phyloP scores from a whole-genome alignment of 768 basidiomycete species.

The Austroboletus festivus region DNA sequence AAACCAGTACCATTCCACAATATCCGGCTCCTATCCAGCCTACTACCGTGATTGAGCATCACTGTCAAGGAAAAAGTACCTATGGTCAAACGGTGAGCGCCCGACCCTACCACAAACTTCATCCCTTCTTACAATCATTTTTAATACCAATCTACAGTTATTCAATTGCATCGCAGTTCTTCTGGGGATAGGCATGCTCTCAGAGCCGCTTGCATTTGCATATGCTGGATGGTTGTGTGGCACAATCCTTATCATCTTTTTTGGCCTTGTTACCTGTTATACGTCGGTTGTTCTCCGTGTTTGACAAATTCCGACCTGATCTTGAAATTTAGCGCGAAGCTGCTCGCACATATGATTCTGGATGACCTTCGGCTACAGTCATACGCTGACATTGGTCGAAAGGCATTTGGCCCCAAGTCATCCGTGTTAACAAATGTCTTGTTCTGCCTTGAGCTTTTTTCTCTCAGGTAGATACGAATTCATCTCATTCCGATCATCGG shows the following conservation, averaged over 20 bases:
- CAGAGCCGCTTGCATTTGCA: slow-evolving; percentile 87
- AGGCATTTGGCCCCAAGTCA: slow-evolving; percentile 79
- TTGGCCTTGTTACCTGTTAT: slow-evolving; percentile 81
- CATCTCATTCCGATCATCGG: neutral
- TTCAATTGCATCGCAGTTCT: slow-evolving; percentile 83
- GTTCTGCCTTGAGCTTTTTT: slow-evolving; percentile 87
- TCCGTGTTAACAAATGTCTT: slow-evolving; percentile 62
- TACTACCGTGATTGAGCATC: slow-evolving; percentile 9
- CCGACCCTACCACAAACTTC: neutral
- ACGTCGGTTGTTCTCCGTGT: slow-evolving; percentile 53
- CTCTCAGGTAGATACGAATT: slow-evolving; percentile 55
- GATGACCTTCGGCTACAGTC: slow-evolving; percentile 68
- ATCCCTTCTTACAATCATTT: too few relatives aligned
- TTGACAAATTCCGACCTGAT: slow-evolving; percentile 4
- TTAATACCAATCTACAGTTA: neutral
- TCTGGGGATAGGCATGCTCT: slow-evolving; percentile 85
- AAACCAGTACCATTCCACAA: slow-evolving; percentile 1
- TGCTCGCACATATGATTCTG: slow-evolving; percentile 74
- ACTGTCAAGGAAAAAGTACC: slow-evolving; percentile 58
- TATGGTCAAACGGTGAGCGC: slow-evolving; percentile 66
- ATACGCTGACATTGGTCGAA: slow-evolving; percentile 86
- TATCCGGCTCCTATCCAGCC: slow-evolving; percentile 2
- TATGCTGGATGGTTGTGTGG: slow-evolving; percentile 89
- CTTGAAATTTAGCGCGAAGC: slow-evolving; percentile 64
- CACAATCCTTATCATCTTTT: slow-evolving; percentile 66